Evolutionary conservation across 257 asterid species (phyloP).

Genomic region (Haberlea rhodopensis): DNA sequence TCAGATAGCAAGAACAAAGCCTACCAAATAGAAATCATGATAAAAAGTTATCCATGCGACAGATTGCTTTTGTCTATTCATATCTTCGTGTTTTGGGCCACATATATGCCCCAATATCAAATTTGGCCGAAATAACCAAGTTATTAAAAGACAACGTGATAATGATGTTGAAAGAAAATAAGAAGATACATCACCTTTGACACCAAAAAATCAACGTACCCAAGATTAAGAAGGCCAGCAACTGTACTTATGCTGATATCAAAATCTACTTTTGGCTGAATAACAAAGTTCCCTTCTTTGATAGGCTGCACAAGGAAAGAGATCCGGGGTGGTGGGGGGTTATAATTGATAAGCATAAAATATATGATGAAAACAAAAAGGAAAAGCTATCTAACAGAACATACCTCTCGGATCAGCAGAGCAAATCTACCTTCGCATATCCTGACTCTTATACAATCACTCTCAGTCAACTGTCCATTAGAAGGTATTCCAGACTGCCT

Average conservation of each 20-base stretch:
- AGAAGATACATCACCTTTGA: constrained; percentile 9
- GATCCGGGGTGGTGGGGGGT: constrained; percentile 7
- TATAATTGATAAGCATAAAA: constrained; percentile 18
- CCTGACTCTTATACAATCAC: constrained; percentile 92
- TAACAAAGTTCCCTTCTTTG: constrained; percentile 85
- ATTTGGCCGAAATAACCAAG: not conserved
- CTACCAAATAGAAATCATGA: not conserved
- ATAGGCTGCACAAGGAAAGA: constrained; percentile 62
- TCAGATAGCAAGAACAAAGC: constrained; percentile 17
- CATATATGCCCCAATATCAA: too few species aligned
- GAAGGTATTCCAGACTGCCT: constrained; percentile 72
- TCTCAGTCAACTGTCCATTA: constrained; percentile 79
- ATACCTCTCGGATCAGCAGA: constrained; percentile 88
- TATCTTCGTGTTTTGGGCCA: too few species aligned
- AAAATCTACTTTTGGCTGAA: constrained; percentile 99
- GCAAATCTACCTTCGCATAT: constrained; percentile 98
- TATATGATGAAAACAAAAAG: constrained; percentile 20
- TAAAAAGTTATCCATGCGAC: too few species aligned
- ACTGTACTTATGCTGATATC: constrained; percentile 99
- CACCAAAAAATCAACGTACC: constrained; percentile 54
- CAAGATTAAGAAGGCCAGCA: constrained; percentile 95
- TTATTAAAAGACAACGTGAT: not conserved
- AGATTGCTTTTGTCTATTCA: too few species aligned
- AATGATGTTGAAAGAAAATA: constrained; percentile 10
- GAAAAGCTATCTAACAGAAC: constrained; percentile 26